These are phyloP conservation scores for Hortaea werneckii DNA, from an alignment of 2,329 filamentous ascomycete genomes.

Conservation along the genomic window DNA sequence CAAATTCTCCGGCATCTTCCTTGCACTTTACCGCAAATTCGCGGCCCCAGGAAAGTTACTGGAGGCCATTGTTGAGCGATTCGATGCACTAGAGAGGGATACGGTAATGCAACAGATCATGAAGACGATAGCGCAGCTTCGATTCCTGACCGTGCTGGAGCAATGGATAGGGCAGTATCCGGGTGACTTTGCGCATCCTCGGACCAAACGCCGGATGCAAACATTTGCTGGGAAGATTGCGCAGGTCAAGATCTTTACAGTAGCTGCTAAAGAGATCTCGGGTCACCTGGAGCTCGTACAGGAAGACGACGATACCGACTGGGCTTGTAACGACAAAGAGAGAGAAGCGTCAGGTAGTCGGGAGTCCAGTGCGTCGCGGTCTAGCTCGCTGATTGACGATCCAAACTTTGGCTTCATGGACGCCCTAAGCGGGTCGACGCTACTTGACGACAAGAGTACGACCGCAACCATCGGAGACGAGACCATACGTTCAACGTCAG, in stretches of 20 bases:
- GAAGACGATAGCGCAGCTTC: conserved; percentile 69
- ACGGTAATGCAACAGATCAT: conserved; percentile 56
- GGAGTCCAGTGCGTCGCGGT: conserved; percentile 23
- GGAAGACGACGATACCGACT: conserved; percentile 85
- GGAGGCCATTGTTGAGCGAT: conserved; percentile 62
- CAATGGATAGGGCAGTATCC: conserved; percentile 87
- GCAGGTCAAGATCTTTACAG: conserved; percentile 68
- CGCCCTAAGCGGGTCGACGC: conserved; percentile 19
- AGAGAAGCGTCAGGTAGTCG: conserved; percentile 28
- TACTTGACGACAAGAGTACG: conserved; percentile 14
- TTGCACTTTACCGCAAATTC: conserved; percentile 91
- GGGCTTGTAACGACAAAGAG: conserved; percentile 73
- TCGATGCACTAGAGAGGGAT: conserved; percentile 57
- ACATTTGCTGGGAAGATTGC: conserved; percentile 68
- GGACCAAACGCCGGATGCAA: conserved; percentile 60
- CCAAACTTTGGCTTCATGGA: conserved; percentile 20
- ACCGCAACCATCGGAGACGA: too few relatives aligned
- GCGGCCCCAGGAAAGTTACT: conserved; percentile 71
- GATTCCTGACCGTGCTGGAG: conserved; percentile 72
- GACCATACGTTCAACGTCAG: conserved; percentile 10
- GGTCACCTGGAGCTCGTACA: conserved; percentile 63
- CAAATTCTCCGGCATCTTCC: conserved; percentile 80
- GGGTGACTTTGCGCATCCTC: conserved; percentile 77
- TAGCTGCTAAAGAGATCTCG: conserved; percentile 76
- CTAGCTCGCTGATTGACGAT: conserved; percentile 26